A percentile compares a stretch with the other conserved stretches of the same genome.
Conservation (phyloP, 495 filamentous ascomycete genomes). For the Xylaria telfairii region DNA sequence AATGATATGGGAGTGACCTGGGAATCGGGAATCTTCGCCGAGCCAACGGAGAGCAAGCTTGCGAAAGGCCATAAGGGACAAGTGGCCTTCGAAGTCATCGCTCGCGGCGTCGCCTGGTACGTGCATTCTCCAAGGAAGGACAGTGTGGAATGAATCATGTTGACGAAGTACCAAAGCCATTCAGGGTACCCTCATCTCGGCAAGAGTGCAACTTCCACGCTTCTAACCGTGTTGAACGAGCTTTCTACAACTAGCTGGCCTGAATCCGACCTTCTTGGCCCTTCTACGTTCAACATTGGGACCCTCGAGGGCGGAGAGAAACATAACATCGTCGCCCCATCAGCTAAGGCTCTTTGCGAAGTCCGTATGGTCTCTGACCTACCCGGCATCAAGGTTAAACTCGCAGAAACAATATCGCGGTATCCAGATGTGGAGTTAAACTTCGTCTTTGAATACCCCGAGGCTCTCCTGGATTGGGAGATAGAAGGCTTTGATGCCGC, state of each 20-base stretch:
- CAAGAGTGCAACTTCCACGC: conserved; percentile 67
- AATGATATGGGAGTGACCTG: conserved; percentile 54
- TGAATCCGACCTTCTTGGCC: conserved; percentile 67
- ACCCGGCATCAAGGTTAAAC: conserved; percentile 52
- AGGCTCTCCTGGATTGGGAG: conserved; percentile 69
- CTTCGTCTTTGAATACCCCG: conserved; percentile 61
- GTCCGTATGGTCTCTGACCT: conserved; percentile 70
- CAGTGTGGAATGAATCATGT: not conserved
- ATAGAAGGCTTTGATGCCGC: conserved; percentile 67
- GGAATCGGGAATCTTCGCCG: conserved; percentile 73
- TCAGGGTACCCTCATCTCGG: conserved; percentile 79
- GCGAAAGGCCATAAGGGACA: conserved; percentile 77
- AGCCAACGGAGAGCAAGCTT: conserved; percentile 75
- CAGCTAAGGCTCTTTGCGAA: conserved; percentile 64
- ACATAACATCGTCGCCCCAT: conserved; percentile 70
- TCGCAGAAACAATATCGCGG: conserved; percentile 57
- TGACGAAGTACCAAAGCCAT: conserved; percentile 49
- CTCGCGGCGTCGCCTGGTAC: conserved; percentile 63
- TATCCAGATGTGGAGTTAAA: conserved; percentile 59
- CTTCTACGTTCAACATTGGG: conserved; percentile 75
- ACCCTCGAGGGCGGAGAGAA: conserved; percentile 71
- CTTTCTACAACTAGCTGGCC: conserved; percentile 67
- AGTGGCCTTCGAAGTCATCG: conserved; percentile 62
- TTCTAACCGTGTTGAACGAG: conserved; percentile 62
- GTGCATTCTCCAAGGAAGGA: not conserved